Conservation (phyloP, 129 eudicot genomes). For the Rutidosis leptorrhynchoides region DNA sequence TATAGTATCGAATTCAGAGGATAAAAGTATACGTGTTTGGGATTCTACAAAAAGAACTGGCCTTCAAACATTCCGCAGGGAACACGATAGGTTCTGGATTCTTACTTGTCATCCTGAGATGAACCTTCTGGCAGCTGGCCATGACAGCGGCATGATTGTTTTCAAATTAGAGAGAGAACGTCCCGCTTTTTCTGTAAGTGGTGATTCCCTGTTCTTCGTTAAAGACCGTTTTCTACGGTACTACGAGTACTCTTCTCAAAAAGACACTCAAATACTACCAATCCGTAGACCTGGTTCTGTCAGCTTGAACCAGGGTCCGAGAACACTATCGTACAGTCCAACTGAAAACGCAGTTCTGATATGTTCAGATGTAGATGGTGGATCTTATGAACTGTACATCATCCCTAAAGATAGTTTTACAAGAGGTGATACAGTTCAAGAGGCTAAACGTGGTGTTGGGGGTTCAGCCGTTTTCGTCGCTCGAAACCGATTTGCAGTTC, state of each 20-base stretch:
- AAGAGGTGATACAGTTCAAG: conserved; percentile 71
- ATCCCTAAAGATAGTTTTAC: conserved; percentile 58
- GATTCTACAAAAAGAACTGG: conserved; percentile 53
- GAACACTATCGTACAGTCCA: conserved; percentile 67
- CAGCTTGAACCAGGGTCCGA: conserved; percentile 63
- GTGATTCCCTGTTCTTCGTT: conserved; percentile 58
- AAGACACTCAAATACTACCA: conserved; percentile 62
- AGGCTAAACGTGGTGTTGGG: conserved; percentile 66
- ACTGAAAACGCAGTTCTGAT: conserved; percentile 62
- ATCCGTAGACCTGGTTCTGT: conserved; percentile 75
- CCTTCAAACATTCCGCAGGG: conserved; percentile 52
- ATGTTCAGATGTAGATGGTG: conserved; percentile 70
- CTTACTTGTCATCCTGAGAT: conserved; percentile 51
- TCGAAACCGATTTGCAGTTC: conserved; percentile 68
- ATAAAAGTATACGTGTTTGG: conserved; percentile 55
- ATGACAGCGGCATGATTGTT: conserved; percentile 71
- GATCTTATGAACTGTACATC: conserved; percentile 65
- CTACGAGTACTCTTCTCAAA: conserved; percentile 65
- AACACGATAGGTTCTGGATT: conserved; percentile 57
- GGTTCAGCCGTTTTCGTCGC: conserved; percentile 75
- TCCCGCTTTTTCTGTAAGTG: conserved; percentile 67
- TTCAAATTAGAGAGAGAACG: conserved; percentile 74
- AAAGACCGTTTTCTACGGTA: conserved; percentile 67
- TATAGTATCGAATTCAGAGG: conserved; percentile 53
- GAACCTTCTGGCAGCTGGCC: conserved; percentile 55